phyloP scores from a whole-genome alignment of 1,284 basidiomycete species.

The Pyrrhoderma noxium region DNA sequence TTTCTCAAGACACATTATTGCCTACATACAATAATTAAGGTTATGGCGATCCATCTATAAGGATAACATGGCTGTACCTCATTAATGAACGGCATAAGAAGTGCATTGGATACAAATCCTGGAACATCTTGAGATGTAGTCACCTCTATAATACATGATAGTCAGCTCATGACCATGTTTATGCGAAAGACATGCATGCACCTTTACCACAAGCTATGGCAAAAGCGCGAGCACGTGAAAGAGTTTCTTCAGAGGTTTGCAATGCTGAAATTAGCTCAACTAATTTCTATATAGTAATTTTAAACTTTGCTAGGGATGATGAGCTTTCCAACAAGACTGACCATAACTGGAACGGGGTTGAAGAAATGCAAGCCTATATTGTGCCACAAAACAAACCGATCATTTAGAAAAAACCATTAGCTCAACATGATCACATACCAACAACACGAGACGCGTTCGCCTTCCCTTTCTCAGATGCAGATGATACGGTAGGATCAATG shows the following conservation, averaged over 20 bases:
- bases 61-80: conserved; percentile 43
- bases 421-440: conserved; percentile 37
- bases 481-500: conserved; percentile 45
- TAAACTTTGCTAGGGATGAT: not conserved
- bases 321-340: conserved; percentile 27
- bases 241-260: conserved; percentile 76
- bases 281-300: conserved; percentile 55
- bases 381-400: conserved; percentile 4
- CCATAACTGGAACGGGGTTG: conserved; percentile 94
- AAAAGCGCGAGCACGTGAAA: conserved; percentile 75
- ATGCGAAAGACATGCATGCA: conserved; percentile 25
- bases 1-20: conserved; percentile 88
- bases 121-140: conserved; percentile 86
- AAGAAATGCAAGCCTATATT: conserved; percentile 82
- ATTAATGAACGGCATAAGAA: conserved; percentile 90
- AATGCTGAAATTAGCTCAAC: conserved; percentile 90
- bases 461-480: conserved; percentile 57
- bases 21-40: conserved; percentile 40
- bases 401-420: conserved; percentile 10
- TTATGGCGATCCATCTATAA: not conserved
- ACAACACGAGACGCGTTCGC: conserved; percentile 64
- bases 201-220: conserved; percentile 89
- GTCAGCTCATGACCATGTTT: not conserved
- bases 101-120: conserved; percentile 83
- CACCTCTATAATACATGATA: conserved; percentile 54